Evolutionary conservation across 495 filamentous ascomycete species (phyloP), one percentile per base, ranked within the genome.

Genomic region (Margaritispora aquatica): DNA sequence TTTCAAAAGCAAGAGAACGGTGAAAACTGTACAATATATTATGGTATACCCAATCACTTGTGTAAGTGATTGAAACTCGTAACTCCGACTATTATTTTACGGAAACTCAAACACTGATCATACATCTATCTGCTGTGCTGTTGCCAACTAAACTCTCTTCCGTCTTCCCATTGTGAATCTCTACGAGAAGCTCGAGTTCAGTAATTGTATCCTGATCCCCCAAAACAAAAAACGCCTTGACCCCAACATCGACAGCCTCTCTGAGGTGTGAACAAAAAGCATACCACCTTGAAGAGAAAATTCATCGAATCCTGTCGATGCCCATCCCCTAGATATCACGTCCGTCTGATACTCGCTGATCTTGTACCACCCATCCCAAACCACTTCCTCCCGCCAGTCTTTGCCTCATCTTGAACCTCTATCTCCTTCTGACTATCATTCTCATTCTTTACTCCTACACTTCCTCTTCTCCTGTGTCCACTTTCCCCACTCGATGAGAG

Each of bases 381-480:
- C 62, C 62, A 64, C 24, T 64, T 64, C 46, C 51, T 55, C 2
- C 60, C 55, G 22, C 47, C 27, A 15, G 29, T 26, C 54, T 26
- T 11, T 3, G 38, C 15, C 38, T 44, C 17, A 8, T 17, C 38
- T n/a, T n/a, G n/a, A n/a, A 44, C 38, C 38, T 44, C 38, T 8
- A n/a, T n/a, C 3, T 44, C 38, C 10, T 41, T 15, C 24, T 19
- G 10, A 46, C 24, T 44, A 26, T 15, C 31, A 10, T 34, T 19
- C 29, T 19, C 21, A 31, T 19, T 48, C 38, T 44, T 44, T 17
- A 54, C 27, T 10, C 19, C 23, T n/a, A 59, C 44, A 47, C 51
- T 59, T 15, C 47, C 48, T 23, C 27, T 46, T 55, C 38, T 61
- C 31, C 23, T 23, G n/a, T 34, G 29, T 13, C 36, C 20, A 29